A percentile compares a stretch with the other conserved stretches of the same genome.
These are phyloP conservation scores for Russula vinacea DNA, from an alignment of 768 basidiomycete species.

Conservation along the genomic window DNA sequence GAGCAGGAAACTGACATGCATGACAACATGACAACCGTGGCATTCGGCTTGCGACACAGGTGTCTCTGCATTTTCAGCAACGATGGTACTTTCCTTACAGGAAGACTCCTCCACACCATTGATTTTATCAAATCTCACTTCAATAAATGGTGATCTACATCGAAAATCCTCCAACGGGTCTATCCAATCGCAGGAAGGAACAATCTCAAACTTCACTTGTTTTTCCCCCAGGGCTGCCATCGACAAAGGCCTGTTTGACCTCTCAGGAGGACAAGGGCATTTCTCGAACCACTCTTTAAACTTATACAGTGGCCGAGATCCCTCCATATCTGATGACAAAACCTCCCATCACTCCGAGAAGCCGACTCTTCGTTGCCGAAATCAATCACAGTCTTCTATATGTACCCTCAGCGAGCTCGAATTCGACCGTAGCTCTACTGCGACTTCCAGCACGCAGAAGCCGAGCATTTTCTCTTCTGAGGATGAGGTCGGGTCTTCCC, in stretches of 20 bases:
- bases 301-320: not conserved
- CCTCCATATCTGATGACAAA: constrained; percentile 32
- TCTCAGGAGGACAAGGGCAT: not conserved
- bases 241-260: not conserved
- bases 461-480: constrained; percentile 33
- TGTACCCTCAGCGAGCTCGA: constrained; percentile 41
- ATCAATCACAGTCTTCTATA: constrained; percentile 35
- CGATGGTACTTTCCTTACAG: too few species aligned
- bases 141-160: too few species aligned
- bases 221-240: too few species aligned
- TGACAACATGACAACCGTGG: too few species aligned
- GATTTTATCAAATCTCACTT: too few species aligned
- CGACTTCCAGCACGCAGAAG: constrained; percentile 35
- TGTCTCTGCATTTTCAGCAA: too few species aligned
- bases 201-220: too few species aligned
- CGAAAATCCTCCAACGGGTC: too few species aligned
- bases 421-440: constrained; percentile 29
- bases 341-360: constrained; percentile 35
- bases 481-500: constrained; percentile 33
- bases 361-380: constrained; percentile 21
- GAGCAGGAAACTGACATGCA: too few species aligned
- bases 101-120: not conserved
- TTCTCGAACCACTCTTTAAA: too few species aligned
- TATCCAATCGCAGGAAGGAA: too few species aligned
- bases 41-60: too few species aligned